Percentiles rank a stretch among this genome's conserved stretches.
These are phyloP conservation scores for Podila verticillata DNA, from an alignment of 192 early-diverging fungal genomes.

Conservation along the genomic window DNA sequence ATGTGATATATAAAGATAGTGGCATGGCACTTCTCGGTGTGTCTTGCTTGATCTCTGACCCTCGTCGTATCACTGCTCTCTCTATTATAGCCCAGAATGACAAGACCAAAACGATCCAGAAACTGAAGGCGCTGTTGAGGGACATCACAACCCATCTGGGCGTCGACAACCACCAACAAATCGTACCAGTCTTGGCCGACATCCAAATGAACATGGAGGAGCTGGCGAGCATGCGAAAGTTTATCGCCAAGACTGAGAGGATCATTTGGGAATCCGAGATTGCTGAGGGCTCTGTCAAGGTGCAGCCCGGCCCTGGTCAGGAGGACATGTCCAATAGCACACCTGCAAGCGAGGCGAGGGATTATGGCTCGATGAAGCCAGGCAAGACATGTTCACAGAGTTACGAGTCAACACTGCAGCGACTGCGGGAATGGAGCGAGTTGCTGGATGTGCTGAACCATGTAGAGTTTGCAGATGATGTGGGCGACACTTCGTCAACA, in stretches of 20 bases:
- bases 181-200: conserved; percentile 20
- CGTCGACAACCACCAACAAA: conserved; percentile 10
- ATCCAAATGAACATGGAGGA: conserved; percentile 14
- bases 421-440: conserved; percentile 33
- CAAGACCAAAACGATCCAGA: background rate
- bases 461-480: conserved; percentile 30
- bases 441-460: conserved; percentile 41
- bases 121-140: conserved; percentile 13
- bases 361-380: background rate
- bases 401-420: conserved; percentile 23
- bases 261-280: conserved; percentile 46
- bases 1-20: background rate
- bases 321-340: background rate
- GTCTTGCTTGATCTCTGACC: too few species aligned
- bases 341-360: background rate
- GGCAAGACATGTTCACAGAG: conserved; percentile 27
- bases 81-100: background rate
- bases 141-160: conserved; percentile 12
- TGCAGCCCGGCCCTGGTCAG: background rate
- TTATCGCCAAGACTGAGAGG: conserved; percentile 31
- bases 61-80: background rate
- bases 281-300: conserved; percentile 21
- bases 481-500: conserved; percentile 7
- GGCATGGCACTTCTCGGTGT: too few species aligned
- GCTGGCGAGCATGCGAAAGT: conserved; percentile 4